phyloP scores from a whole-genome alignment of 768 basidiomycete genomes.

The Pleurotus salmoneostramineus region DNA sequence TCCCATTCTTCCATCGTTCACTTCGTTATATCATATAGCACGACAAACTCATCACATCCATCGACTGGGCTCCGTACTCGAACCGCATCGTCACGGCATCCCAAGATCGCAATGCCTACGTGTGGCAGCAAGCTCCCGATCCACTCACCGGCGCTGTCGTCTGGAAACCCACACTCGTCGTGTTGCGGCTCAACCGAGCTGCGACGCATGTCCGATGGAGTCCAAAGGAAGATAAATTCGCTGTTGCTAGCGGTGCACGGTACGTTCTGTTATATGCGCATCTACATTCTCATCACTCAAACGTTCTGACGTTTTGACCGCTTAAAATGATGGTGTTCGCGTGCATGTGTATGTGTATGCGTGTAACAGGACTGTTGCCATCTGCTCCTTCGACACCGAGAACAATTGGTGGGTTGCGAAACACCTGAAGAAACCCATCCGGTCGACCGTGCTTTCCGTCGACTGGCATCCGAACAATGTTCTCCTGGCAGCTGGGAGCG shows the following conservation, averaged over 20 bases:
- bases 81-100: constrained; percentile 98
- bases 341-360: too few species aligned
- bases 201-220: constrained; percentile 96
- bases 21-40: constrained; percentile 51
- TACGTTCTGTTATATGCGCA: constrained; percentile 20
- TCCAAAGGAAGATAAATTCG: constrained; percentile 97
- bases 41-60: constrained; percentile 95
- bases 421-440: constrained; percentile 94
- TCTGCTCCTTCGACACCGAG: constrained; percentile 96
- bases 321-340: too few species aligned
- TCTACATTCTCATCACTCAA: too few species aligned
- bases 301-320: too few species aligned
- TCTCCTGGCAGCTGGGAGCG: constrained; percentile 92
- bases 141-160: constrained; percentile 61
- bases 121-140: constrained; percentile 86
- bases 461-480: constrained; percentile 99
- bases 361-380: constrained; percentile 72
- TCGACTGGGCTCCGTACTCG: constrained; percentile 97
- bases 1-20: background rate
- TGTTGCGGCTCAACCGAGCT: constrained; percentile 92
- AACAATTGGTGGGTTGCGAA: constrained; percentile 99
- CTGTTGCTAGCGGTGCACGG: constrained; percentile 96
- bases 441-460: constrained; percentile 88
- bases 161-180: constrained; percentile 97
- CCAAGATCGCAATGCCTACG: constrained; percentile 99